Percentiles rank a stretch among this genome's conserved stretches.
phyloP scores from a whole-genome alignment of 1,284 basidiomycete species.

The Clitocybe nebularis region DNA sequence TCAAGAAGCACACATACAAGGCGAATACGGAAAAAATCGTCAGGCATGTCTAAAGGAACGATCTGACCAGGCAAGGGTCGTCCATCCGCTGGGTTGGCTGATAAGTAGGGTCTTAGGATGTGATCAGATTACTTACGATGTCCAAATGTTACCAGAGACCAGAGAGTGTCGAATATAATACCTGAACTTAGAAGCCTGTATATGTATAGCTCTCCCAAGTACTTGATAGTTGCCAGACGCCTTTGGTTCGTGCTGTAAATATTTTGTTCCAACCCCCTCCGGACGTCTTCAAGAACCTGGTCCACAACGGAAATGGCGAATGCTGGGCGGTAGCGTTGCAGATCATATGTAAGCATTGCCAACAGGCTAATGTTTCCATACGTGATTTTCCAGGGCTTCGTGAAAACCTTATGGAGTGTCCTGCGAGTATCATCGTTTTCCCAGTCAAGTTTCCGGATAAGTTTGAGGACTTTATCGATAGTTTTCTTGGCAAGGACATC shows the following conservation, averaged over 20 bases:
- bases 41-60: slow-evolving; percentile 82
- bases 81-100: slow-evolving; percentile 65
- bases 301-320: slow-evolving; percentile 90
- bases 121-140: slow-evolving; percentile 65
- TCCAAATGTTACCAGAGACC: slow-evolving; percentile 94
- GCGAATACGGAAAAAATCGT: slow-evolving; percentile 94
- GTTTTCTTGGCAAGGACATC: slow-evolving; percentile 89
- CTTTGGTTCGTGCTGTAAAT: slow-evolving; percentile 94
- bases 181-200: slow-evolving; percentile 89
- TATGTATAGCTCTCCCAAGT: slow-evolving; percentile 96
- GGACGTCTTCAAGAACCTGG: slow-evolving; percentile 90
- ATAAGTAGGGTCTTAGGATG: slow-evolving; percentile 2
- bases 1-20: slow-evolving; percentile 91
- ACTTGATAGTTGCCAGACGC: slow-evolving; percentile 87
- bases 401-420: slow-evolving; percentile 78
- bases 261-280: slow-evolving; percentile 90
- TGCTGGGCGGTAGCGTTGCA: slow-evolving; percentile 88
- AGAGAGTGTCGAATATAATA: slow-evolving; percentile 91
- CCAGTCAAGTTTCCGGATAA: slow-evolving; percentile 95
- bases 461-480: slow-evolving; percentile 89
- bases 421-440: slow-evolving; percentile 61
- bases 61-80: slow-evolving; percentile 81
- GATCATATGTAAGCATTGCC: slow-evolving; percentile 90
- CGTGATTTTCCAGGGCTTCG: slow-evolving; percentile 96
- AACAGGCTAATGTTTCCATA: slow-evolving; percentile 88